Percentiles rank a stretch among this genome's conserved stretches.
Evolutionary conservation across 116 monocot genomes (phyloP).

Genomic region (Dioscorea cayenensis): DNA sequence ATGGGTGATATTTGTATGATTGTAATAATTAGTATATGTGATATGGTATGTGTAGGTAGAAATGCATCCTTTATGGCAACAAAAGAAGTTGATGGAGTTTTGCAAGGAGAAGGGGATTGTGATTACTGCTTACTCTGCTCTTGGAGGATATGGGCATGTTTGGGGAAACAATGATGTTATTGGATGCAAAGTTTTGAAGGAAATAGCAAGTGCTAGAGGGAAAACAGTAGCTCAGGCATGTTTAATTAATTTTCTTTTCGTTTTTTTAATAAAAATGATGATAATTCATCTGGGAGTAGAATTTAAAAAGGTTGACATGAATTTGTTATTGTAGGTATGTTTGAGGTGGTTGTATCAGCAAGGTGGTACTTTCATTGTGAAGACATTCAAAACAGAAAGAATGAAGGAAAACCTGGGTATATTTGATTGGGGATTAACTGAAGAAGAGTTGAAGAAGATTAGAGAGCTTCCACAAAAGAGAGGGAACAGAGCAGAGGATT

Average conservation of each 20-base stretch:
- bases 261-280: neutral
- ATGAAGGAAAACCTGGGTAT: slow-evolving; percentile 10
- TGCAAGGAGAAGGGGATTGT: slow-evolving; percentile 14
- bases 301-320: too few relatives aligned
- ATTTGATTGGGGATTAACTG: slow-evolving; percentile 15
- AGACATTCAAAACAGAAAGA: slow-evolving; percentile 18
- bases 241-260: neutral
- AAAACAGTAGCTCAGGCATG: slow-evolving; percentile 28
- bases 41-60: slow-evolving; percentile 22
- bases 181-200: slow-evolving; percentile 13
- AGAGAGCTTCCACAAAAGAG: slow-evolving; percentile 8
- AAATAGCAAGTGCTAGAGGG: slow-evolving; percentile 18
- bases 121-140: slow-evolving; percentile 25
- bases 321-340: neutral
- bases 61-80: slow-evolving; percentile 37
- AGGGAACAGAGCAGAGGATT: neutral
- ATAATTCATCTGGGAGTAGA: too few relatives aligned
- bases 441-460: slow-evolving; percentile 14
- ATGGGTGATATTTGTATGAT: too few relatives aligned
- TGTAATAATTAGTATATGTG: neutral
- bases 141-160: slow-evolving; percentile 5
- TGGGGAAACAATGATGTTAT: slow-evolving; percentile 5
- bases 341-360: slow-evolving; percentile 6
- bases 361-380: neutral
- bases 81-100: slow-evolving; percentile 25